phyloP scores from a whole-genome alignment of 352 stramenopile species.

The Globisporangium camurandrum region DNA sequence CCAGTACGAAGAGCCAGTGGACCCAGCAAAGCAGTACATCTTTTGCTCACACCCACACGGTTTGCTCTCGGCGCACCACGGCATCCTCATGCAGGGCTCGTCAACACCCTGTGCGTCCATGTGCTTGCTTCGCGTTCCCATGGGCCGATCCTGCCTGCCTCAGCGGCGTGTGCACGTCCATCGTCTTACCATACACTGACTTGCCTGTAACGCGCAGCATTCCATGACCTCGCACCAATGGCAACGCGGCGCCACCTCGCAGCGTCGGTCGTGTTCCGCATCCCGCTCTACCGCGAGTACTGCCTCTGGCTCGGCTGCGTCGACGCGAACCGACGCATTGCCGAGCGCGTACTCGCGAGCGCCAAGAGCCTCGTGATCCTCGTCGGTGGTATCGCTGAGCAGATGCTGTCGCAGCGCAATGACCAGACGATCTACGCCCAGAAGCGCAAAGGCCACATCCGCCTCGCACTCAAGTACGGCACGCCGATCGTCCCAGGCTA shows the following conservation, averaged over 20 bases:
- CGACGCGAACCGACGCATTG: constrained; percentile 54
- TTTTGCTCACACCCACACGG: constrained; percentile 77
- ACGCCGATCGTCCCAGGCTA: constrained; percentile 71
- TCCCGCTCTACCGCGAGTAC: constrained; percentile 74
- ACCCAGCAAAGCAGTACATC: constrained; percentile 62
- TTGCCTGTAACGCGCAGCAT: constrained; percentile 31
- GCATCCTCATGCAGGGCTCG: constrained; percentile 43
- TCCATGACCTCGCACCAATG: constrained; percentile 62
- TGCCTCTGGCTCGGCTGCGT: constrained; percentile 71
- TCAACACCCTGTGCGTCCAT: constrained; percentile 42
- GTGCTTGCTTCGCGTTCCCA: neutral
- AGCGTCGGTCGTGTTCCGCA: constrained; percentile 67
- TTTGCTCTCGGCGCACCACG: constrained; percentile 64
- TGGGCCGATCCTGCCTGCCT: neutral
- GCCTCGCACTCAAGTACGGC: constrained; percentile 67
- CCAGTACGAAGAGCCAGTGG: constrained; percentile 61
- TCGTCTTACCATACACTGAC: neutral
- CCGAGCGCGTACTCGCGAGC: constrained; percentile 50
- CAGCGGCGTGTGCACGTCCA: neutral
- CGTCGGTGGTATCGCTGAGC: constrained; percentile 73
- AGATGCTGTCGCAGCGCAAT: constrained; percentile 67
- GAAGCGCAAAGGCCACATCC: constrained; percentile 79
- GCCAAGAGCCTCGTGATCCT: constrained; percentile 77
- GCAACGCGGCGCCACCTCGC: constrained; percentile 55
- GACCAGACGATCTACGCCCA: constrained; percentile 76